Conservation (phyloP, 129 eudicot genomes). For the Tagetes erecta region DNA sequence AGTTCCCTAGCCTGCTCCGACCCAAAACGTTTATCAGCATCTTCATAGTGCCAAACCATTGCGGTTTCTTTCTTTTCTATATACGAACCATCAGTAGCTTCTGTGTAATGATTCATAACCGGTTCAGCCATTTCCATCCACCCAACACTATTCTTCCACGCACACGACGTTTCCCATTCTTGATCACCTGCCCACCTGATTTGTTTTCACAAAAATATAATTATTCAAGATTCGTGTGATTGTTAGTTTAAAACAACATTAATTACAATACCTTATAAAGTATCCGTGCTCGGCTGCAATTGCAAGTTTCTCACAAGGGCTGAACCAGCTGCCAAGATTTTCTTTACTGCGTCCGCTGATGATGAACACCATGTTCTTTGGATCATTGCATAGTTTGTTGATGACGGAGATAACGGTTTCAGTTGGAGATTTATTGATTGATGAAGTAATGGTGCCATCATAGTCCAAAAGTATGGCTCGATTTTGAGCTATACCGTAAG, state of each 20-base stretch:
- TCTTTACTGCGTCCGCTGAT: slow-evolving; percentile 40
- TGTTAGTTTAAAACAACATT: neutral
- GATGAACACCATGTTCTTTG: slow-evolving; percentile 18
- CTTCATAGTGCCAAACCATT: slow-evolving; percentile 41
- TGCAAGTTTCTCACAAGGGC: slow-evolving; percentile 35
- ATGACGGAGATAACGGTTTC: slow-evolving; percentile 28
- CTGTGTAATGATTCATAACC: slow-evolving; percentile 45
- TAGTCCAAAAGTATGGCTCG: slow-evolving; percentile 47
- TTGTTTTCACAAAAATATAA: neutral
- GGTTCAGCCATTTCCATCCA: slow-evolving; percentile 51
- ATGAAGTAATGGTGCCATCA: slow-evolving; percentile 46
- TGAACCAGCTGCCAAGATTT: slow-evolving; percentile 34
- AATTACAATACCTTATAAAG: slow-evolving; percentile 35
- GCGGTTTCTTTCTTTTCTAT: slow-evolving; percentile 43
- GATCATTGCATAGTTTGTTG: slow-evolving; percentile 37
- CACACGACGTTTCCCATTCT: slow-evolving; percentile 33
- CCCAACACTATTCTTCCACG: slow-evolving; percentile 20
- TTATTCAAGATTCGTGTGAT: neutral
- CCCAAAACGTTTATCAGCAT: slow-evolving; percentile 32
- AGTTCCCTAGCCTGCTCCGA: slow-evolving; percentile 44
- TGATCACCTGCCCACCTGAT: slow-evolving; percentile 34
- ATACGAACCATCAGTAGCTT: slow-evolving; percentile 47
- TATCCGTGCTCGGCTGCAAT: slow-evolving; percentile 52
- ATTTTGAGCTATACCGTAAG: slow-evolving; percentile 25
- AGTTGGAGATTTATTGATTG: slow-evolving; percentile 27